Percentiles rank a stretch among this genome's conserved stretches.
Conservation (phyloP, 202 grass and related monocot genomes). For the Thinopyrum obtusiflorum region DNA sequence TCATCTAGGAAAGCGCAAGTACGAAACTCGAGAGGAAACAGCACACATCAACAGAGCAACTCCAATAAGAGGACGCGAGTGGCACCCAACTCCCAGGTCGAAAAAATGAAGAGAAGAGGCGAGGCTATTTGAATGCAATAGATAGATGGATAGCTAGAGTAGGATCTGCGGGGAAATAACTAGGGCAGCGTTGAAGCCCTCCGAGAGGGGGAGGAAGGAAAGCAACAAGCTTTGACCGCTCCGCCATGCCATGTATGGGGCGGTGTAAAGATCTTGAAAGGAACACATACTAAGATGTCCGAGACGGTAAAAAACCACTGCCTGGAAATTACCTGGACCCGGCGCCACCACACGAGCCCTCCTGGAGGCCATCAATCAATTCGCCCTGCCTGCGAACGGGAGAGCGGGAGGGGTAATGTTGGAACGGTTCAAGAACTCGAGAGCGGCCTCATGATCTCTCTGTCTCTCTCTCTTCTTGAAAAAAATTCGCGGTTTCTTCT, state of each 20-base stretch:
- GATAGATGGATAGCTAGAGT: conserved; percentile 24
- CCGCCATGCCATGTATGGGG: conserved; percentile 37
- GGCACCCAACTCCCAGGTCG: background rate
- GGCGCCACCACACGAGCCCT: conserved; percentile 16
- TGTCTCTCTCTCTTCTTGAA: background rate
- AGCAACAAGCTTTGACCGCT: conserved; percentile 64
- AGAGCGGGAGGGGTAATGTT: no score
- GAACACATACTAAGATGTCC: conserved; percentile 38
- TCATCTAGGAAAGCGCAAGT: conserved; percentile 13
- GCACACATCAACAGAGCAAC: conserved; percentile 16
- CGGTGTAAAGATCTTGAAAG: conserved; percentile 64
- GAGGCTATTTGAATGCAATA: conserved; percentile 44
- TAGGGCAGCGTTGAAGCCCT: conserved; percentile 47
- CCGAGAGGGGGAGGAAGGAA: conserved; percentile 43
- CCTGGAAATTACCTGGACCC: conserved; percentile 43
- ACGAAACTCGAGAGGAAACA: conserved; percentile 27
- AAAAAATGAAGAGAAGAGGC: background rate
- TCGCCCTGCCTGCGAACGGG: conserved; percentile 26
- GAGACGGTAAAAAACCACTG: conserved; percentile 18
- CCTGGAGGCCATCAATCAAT: conserved; percentile 18
- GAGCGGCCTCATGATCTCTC: conserved; percentile 4
- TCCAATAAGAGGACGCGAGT: no score
- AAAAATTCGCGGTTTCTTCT: no score
- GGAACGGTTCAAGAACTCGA: conserved; percentile 28
- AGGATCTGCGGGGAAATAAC: conserved; percentile 51